Evolutionary conservation across 306 rosid genomes (phyloP).

Genomic region (Inga laurina): DNA sequence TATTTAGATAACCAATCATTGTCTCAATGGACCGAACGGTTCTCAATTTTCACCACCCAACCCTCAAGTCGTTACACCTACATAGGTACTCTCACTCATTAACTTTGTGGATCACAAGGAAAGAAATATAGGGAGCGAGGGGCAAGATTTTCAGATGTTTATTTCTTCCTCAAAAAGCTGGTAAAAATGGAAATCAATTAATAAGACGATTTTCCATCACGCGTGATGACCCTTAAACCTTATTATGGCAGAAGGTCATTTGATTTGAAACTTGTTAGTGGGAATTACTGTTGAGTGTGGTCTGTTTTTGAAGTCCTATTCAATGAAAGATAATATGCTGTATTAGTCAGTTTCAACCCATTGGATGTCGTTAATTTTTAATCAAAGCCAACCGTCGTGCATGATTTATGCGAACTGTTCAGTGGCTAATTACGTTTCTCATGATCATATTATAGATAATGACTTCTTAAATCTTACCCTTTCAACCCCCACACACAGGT

Average conservation of each 20-base stretch:
- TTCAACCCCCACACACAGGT: neutral
- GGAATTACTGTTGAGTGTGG: neutral
- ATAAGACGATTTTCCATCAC: neutral
- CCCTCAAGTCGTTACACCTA: constrained; percentile 26
- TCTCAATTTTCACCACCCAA: constrained; percentile 15
- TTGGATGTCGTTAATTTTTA: neutral
- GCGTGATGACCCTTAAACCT: neutral
- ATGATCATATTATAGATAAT: neutral
- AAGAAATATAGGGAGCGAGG: neutral
- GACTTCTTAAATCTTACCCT: neutral
- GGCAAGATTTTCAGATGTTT: neutral
- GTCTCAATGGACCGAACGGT: constrained; percentile 10
- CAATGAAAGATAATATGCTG: neutral
- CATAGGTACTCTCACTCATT: neutral
- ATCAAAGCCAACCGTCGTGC: neutral
- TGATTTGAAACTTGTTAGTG: neutral
- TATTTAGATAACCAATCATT: constrained; percentile 2
- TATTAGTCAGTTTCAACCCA: constrained; percentile 1
- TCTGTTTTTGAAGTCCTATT: neutral
- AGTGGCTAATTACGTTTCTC: neutral
- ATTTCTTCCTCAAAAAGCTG: neutral
- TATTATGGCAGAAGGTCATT: neutral
- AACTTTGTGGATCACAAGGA: constrained; percentile 6
- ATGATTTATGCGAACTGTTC: neutral
- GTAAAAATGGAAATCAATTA: neutral